Evolutionary conservation across 164 flowering plant species (phyloP), one percentile per base, ranked within the genome.

Genomic region (Aristolochia contorta): DNA sequence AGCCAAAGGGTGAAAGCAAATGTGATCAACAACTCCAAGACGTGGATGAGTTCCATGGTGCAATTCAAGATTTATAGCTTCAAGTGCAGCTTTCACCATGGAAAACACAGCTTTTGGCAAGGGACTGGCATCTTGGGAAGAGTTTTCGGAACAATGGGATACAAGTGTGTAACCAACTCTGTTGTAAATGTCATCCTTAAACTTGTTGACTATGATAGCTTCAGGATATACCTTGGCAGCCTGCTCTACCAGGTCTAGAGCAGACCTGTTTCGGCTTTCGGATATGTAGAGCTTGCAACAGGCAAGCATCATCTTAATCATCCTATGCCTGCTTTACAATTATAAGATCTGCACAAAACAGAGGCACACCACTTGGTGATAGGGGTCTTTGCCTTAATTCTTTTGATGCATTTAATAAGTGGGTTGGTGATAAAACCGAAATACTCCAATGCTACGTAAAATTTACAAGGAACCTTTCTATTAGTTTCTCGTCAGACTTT

Each of bases 31-130:
- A 2, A 84, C 89, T 0, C 96, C 91, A 6, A 85, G 83, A 30
- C 91, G 79, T 5, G 89, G 96, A 65, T 87, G 91, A 0, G 91
- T 71, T 8, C 94, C 95, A 1, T 71, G 62, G 51, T 88, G 92
- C 41, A 21, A 16, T 74, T 82, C 84, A 12, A 85, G 80, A 71
- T 85, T 74, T 12, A 82, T 74, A 61, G 80, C 77, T 30, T 59
- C 70, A 48, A 67, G 81, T 53, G 92, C 90, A 22, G 85, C 84
- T 61, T 77, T 80, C 48, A 71, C 85, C 83, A 82, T 80, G 61
- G 88, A 78, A 23, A 79, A 2, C 19, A 81, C 79, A n/a, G 87
- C 72, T 54, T 75, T 77, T 2, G 71, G 81, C 71, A 88, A 60
- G 5, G 86, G 80, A 61, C 80, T 75, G 43, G 74, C 78, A 37